These are phyloP conservation scores for baker's yeast (Saccharomyces cerevisiae) DNA, from an alignment of 805 yeast species.

Conservation along the genomic window DNA sequence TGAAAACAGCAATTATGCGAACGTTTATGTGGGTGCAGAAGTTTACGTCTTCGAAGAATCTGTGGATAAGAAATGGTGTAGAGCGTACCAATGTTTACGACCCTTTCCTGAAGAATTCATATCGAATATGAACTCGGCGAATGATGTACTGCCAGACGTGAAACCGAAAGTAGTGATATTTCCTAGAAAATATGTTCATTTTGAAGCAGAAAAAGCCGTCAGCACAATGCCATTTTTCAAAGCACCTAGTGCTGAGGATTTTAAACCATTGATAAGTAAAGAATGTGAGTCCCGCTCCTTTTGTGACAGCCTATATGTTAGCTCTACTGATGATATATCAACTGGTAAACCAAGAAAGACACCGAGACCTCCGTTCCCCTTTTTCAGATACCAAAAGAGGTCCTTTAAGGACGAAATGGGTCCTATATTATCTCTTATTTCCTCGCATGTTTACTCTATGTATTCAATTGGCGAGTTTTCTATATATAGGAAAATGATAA, in stretches of 20 bases:
- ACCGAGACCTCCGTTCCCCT: constrained; percentile 49
- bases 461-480: constrained; percentile 64
- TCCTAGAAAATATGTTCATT: constrained; percentile 48
- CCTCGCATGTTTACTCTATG: constrained; percentile 58
- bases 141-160: constrained; percentile 55
- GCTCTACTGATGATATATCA: constrained; percentile 23
- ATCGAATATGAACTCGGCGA: constrained; percentile 42
- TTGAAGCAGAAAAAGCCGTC: constrained; percentile 38
- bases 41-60: constrained; percentile 63
- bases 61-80: constrained; percentile 54
- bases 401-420: constrained; percentile 48
- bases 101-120: constrained; percentile 68
- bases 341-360: constrained; percentile 20
- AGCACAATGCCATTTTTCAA: constrained; percentile 26
- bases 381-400: constrained; percentile 37
- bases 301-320: constrained; percentile 24
- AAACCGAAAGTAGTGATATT: constrained; percentile 48
- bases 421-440: constrained; percentile 47
- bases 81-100: constrained; percentile 63
- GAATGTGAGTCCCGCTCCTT: constrained; percentile 27
- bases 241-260: constrained; percentile 21
- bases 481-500: constrained; percentile 48
- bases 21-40: constrained; percentile 70
- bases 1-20: constrained; percentile 34
- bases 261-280: constrained; percentile 7